Percentiles rank a stretch among this genome's conserved stretches.
Conservation (phyloP, 129 eudicot species). For the Deinandra increscens region DNA sequence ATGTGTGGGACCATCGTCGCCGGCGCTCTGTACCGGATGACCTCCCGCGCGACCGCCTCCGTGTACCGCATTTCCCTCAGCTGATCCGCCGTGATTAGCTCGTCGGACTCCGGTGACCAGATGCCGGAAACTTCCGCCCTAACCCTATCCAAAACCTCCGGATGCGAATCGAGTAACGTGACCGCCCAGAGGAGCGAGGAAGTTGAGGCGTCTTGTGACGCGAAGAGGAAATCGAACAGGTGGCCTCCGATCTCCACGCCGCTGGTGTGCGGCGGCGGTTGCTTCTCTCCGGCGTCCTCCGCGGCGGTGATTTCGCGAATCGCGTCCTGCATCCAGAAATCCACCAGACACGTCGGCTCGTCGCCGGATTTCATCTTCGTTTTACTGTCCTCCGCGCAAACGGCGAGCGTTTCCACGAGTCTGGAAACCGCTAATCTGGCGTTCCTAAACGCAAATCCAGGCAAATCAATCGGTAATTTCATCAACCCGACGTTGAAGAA, state of each 20-base stretch:
- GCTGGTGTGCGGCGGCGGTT: constrained; percentile 40
- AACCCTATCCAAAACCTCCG: constrained; percentile 46
- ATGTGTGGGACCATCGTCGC: constrained; percentile 88
- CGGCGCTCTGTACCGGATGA: constrained; percentile 61
- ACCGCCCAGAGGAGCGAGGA: constrained; percentile 88
- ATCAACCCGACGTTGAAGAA: constrained; percentile 71
- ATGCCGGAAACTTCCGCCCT: constrained; percentile 47
- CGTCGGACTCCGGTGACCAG: constrained; percentile 54
- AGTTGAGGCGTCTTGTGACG: constrained; percentile 89
- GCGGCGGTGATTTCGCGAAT: constrained; percentile 43
- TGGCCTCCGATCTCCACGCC: constrained; percentile 59
- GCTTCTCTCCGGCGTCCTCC: constrained; percentile 16
- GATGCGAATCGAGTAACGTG: constrained; percentile 62
- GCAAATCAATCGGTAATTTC: constrained; percentile 72
- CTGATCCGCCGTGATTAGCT: constrained; percentile 50
- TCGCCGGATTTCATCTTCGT: constrained; percentile 43
- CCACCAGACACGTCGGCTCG: constrained; percentile 63
- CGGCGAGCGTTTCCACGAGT: constrained; percentile 46
- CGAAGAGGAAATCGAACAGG: constrained; percentile 76
- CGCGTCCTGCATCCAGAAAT: constrained; percentile 83
- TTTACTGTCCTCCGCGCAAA: constrained; percentile 63
- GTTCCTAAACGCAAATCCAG: constrained; percentile 68
- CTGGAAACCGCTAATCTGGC: constrained; percentile 66
- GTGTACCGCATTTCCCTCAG: constrained; percentile 72
- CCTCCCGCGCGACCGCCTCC: constrained; percentile 85